These are phyloP conservation scores for Ilyonectria robusta DNA, from an alignment of 2,329 filamentous ascomycete genomes.

Conservation along the genomic window DNA sequence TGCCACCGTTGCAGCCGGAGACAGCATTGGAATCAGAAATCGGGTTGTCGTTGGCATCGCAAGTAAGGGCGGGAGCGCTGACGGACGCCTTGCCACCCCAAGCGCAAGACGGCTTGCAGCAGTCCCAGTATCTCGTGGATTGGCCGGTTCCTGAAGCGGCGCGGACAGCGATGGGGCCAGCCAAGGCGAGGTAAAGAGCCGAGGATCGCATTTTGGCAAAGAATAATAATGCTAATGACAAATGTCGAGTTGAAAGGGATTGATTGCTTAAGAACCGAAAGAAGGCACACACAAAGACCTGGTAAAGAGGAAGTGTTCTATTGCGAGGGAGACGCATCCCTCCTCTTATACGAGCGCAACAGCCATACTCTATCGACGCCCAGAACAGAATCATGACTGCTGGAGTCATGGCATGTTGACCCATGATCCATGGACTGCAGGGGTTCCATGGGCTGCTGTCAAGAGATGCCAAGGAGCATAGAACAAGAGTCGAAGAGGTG, in stretches of 20 bases:
- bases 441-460: not conserved
- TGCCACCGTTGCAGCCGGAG: constrained; percentile 70
- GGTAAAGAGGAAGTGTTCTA: constrained; percentile 32
- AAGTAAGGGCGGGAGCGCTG: constrained; percentile 65
- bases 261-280: constrained; percentile 33
- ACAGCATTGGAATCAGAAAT: constrained; percentile 63
- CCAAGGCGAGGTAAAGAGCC: constrained; percentile 41
- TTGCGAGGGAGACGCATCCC: constrained; percentile 2
- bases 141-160: constrained; percentile 48
- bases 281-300: constrained; percentile 23
- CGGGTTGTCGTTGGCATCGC: constrained; percentile 68
- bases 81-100: constrained; percentile 71
- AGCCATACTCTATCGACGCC: not conserved
- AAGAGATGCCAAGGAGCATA: constrained; percentile 32
- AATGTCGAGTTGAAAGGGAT: constrained; percentile 36
- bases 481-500: constrained; percentile 31
- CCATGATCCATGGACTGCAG: constrained; percentile 20
- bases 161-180: constrained; percentile 41
- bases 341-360: constrained; percentile 35
- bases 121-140: constrained; percentile 70
- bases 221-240: constrained; percentile 32
- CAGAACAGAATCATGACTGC: not conserved
- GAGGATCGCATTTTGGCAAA: constrained; percentile 42
- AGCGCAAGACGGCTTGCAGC: constrained; percentile 78
- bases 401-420: constrained; percentile 11